Percentiles rank a stretch among this genome's conserved stretches.
Evolutionary conservation across 73 alveolate genomes (phyloP).

Genomic region (Paramecium sonneborni): DNA sequence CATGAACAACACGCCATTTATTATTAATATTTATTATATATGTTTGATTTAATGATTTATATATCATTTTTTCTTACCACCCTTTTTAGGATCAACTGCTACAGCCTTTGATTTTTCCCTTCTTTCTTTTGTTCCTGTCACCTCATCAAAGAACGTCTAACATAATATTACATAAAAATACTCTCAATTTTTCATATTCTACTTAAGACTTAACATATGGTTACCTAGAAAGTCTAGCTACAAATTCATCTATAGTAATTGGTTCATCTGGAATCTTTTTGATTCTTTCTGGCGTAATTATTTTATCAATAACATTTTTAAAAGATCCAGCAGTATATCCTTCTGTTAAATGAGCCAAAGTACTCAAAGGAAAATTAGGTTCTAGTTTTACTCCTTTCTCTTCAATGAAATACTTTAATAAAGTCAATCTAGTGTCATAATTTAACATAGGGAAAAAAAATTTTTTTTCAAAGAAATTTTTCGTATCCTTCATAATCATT

Average conservation of each 20-base stretch:
- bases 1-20: slow-evolving; percentile 22
- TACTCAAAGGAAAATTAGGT: slow-evolving; percentile 84
- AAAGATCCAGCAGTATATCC: slow-evolving; percentile 89
- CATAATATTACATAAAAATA: slow-evolving; percentile 12
- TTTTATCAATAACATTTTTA: slow-evolving; percentile 74
- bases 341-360: slow-evolving; percentile 87
- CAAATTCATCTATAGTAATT: slow-evolving; percentile 77
- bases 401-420: slow-evolving; percentile 84
- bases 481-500: slow-evolving; percentile 79
- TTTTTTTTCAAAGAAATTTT: slow-evolving; percentile 82
- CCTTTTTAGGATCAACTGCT: slow-evolving; percentile 63
- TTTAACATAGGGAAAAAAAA: slow-evolving; percentile 89
- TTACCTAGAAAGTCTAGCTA: slow-evolving; percentile 79
- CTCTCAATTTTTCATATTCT: slow-evolving; percentile 71
- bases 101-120: slow-evolving; percentile 79
- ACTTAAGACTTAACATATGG: slow-evolving; percentile 71
- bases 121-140: slow-evolving; percentile 75
- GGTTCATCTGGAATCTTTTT: slow-evolving; percentile 77
- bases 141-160: slow-evolving; percentile 77
- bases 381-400: slow-evolving; percentile 74
- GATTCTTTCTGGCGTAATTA: slow-evolving; percentile 78
- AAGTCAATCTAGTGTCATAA: slow-evolving; percentile 79
- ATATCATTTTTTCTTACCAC: slow-evolving; percentile 62
- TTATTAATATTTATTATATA: not conserved
- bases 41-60: slow-evolving; percentile 21